A percentile compares a stretch with the other conserved stretches of the same genome.
These are phyloP conservation scores for Capsicum chinense DNA, from an alignment of 257 asterid genomes.

Conservation along the genomic window DNA sequence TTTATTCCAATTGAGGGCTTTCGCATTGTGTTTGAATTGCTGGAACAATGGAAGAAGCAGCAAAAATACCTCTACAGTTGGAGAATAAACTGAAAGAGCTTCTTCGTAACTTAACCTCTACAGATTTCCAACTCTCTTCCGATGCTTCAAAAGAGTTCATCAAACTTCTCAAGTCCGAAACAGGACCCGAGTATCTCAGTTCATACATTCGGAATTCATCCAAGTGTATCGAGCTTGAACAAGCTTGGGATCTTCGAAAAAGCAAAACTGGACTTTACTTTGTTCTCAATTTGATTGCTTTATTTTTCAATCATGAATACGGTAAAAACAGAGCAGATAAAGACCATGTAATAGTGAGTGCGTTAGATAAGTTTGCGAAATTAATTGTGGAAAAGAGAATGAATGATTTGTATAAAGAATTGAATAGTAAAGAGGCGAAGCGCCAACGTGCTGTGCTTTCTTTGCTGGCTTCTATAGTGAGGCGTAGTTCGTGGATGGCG, in stretches of 20 bases:
- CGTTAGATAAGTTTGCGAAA: constrained; percentile 69
- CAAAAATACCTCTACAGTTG: constrained; percentile 26
- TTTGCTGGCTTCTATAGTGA: constrained; percentile 66
- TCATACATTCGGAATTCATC: constrained; percentile 54
- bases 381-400: constrained; percentile 59
- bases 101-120: constrained; percentile 70
- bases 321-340: constrained; percentile 36
- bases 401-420: constrained; percentile 70
- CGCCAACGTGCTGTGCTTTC: constrained; percentile 66
- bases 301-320: constrained; percentile 48
- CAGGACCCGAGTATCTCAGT: constrained; percentile 53
- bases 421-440: constrained; percentile 69
- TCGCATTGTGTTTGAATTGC: background rate
- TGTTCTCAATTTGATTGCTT: constrained; percentile 60
- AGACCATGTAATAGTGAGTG: constrained; percentile 32
- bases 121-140: constrained; percentile 54
- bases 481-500: constrained; percentile 69
- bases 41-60: constrained; percentile 15
- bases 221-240: constrained; percentile 63
- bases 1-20: background rate
- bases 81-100: constrained; percentile 61
- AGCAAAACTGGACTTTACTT: constrained; percentile 59
- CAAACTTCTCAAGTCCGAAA: constrained; percentile 64
- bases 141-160: constrained; percentile 76
- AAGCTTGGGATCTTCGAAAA: constrained; percentile 77